phyloP scores from a whole-genome alignment of 139 green algal species.

The Tetradesmus lagerheimii region DNA sequence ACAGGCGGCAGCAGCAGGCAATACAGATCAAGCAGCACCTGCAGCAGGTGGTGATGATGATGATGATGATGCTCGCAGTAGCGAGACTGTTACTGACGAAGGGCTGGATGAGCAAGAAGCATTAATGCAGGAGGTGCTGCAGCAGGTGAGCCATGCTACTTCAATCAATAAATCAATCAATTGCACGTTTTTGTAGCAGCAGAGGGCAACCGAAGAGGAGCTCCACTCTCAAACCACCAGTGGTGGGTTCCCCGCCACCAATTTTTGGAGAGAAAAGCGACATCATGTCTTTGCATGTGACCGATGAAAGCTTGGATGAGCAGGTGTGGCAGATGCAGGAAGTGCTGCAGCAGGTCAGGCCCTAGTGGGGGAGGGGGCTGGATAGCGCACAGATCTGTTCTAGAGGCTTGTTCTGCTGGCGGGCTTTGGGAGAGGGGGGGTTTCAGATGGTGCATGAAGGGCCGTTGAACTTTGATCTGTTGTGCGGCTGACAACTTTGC shows the following conservation, averaged over 20 bases:
- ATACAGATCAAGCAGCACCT: not conserved
- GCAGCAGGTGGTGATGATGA: not conserved
- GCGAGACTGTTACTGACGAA: slow-evolving; percentile 32
- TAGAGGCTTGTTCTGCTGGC: too few species aligned
- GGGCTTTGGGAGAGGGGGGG: too few species aligned
- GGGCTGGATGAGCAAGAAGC: not conserved
- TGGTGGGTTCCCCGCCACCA: too few species aligned
- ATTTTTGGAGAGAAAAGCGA: too few species aligned
- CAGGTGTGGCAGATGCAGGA: not conserved
- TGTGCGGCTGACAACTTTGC: not conserved
- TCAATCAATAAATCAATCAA: too few species aligned
- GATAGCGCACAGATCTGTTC: too few species aligned
- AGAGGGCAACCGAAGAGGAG: too few species aligned
- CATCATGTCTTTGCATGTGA: too few species aligned
- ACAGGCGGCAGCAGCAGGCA: not conserved
- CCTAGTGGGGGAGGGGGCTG: too few species aligned
- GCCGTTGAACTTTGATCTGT: too few species aligned
- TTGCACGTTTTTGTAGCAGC: not conserved
- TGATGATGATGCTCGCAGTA: slow-evolving; percentile 12
- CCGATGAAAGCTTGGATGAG: not conserved
- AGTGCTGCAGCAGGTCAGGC: not conserved
- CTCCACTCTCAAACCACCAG: too few species aligned
- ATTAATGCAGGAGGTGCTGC: slow-evolving; percentile 34
- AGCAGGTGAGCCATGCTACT: slow-evolving; percentile 12
- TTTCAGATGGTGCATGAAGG: too few species aligned